Conservation (phyloP, 176 grass and related monocot species). For the Aegilops bicornis region DNA sequence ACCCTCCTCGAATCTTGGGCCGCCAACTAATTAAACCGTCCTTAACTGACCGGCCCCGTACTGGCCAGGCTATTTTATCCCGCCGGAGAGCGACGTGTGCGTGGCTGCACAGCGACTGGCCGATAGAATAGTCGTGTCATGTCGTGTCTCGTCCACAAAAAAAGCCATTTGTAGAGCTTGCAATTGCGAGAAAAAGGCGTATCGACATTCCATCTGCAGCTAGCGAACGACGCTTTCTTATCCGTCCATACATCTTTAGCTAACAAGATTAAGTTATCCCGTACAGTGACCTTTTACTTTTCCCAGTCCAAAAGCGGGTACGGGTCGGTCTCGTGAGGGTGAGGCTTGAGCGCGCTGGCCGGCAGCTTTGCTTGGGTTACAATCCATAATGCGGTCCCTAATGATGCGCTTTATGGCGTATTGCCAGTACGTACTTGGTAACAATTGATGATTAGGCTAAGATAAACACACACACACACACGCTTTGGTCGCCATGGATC, state of each 20-base stretch:
- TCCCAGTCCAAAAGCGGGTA: neutral
- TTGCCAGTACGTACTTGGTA: neutral
- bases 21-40: neutral
- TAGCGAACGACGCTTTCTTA: neutral
- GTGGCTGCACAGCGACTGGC: neutral
- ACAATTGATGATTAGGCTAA: neutral
- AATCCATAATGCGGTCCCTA: constrained; percentile 22
- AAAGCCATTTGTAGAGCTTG: neutral
- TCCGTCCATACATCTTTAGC: neutral
- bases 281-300: neutral
- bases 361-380: constrained; percentile 33
- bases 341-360: neutral
- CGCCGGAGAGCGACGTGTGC: neutral
- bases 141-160: neutral
- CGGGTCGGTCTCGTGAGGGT: neutral
- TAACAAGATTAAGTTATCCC: neutral
- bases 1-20: constrained; percentile 21
- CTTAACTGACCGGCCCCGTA: neutral
- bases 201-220: constrained; percentile 22
- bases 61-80: neutral
- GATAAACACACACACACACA: neutral
- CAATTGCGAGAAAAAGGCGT: neutral
- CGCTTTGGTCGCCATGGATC: neutral
- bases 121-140: neutral
- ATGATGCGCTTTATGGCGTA: constrained; percentile 23